These are phyloP conservation scores for Colletotrichum lupini DNA, from an alignment of 2,329 filamentous ascomycete species.

Conservation along the genomic window DNA sequence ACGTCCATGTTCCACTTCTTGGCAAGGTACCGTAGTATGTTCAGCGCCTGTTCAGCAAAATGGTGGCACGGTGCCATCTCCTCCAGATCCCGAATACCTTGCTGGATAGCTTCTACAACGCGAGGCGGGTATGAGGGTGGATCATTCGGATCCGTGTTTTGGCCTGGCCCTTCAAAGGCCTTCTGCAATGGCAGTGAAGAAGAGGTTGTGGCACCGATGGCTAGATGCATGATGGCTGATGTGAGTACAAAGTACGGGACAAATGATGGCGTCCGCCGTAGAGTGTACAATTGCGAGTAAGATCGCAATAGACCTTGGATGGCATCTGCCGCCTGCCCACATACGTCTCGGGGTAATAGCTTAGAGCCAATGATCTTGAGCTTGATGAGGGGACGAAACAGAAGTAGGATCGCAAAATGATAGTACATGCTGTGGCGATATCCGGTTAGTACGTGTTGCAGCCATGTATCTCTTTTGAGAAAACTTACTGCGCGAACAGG, in stretches of 20 bases:
- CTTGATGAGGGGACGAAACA: slow-evolving; percentile 79
- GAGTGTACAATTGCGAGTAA: slow-evolving; percentile 68
- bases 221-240: slow-evolving; percentile 70
- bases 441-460: background rate
- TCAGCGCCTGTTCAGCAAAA: slow-evolving; percentile 70
- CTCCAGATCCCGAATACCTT: slow-evolving; percentile 67
- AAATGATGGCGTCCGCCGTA: slow-evolving; percentile 69
- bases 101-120: slow-evolving; percentile 58
- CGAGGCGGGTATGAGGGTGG: slow-evolving; percentile 51
- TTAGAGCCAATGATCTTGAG: slow-evolving; percentile 71
- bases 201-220: slow-evolving; percentile 56
- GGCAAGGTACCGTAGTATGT: slow-evolving; percentile 68
- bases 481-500: slow-evolving; percentile 77
- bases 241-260: slow-evolving; percentile 72
- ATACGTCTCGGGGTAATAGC: slow-evolving; percentile 73
- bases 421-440: slow-evolving; percentile 70
- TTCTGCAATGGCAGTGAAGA: slow-evolving; percentile 35
- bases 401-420: slow-evolving; percentile 75
- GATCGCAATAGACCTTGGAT: slow-evolving; percentile 67
- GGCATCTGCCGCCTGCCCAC: slow-evolving; percentile 69
- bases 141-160: slow-evolving; percentile 34
- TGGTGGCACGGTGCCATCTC: slow-evolving; percentile 72
- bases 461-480: background rate
- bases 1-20: slow-evolving; percentile 69
- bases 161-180: background rate